phyloP scores from a whole-genome alignment of 768 basidiomycete genomes.

The Russula griseocarnosa region DNA sequence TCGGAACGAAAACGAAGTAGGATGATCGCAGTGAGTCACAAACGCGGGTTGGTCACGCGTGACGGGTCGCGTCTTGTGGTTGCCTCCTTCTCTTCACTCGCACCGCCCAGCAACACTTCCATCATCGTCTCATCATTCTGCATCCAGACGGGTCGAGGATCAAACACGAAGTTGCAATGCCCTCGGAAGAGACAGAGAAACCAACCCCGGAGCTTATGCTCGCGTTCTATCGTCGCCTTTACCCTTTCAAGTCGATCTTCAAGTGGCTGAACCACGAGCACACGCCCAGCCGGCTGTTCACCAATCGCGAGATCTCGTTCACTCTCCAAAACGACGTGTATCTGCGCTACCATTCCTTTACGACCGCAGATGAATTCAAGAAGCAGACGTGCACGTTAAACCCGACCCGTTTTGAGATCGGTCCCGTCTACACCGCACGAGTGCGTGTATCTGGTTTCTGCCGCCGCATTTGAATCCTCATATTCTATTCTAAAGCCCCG shows the following conservation, averaged over 20 bases:
- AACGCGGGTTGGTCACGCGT: slow-evolving; percentile 21
- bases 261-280: slow-evolving; percentile 94
- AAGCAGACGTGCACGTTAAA: slow-evolving; percentile 80
- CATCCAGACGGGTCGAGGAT: slow-evolving; percentile 1
- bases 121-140: not conserved
- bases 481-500: slow-evolving; percentile 53
- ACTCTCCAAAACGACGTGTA: slow-evolving; percentile 89
- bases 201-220: slow-evolving; percentile 61
- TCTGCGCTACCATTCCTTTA: slow-evolving; percentile 91
- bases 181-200: slow-evolving; percentile 23
- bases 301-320: slow-evolving; percentile 93
- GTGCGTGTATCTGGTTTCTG: slow-evolving; percentile 45
- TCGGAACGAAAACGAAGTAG: slow-evolving; percentile 3
- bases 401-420: slow-evolving; percentile 95
- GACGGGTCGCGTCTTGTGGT: slow-evolving; percentile 20
- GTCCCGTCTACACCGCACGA: slow-evolving; percentile 83
- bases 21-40: not conserved
- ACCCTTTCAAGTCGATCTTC: slow-evolving; percentile 92
- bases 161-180: slow-evolving; percentile 16
- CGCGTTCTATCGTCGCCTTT: slow-evolving; percentile 83
- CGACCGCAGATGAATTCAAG: slow-evolving; percentile 82
- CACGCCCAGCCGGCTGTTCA: slow-evolving; percentile 72
- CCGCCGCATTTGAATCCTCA: not conserved
- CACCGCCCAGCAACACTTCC: not conserved
- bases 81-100: not conserved